Evolutionary conservation across 192 early-diverging fungal species (phyloP), one percentile per base, ranked within the genome.

Genomic region (Globomyces pollinis-pini): DNA sequence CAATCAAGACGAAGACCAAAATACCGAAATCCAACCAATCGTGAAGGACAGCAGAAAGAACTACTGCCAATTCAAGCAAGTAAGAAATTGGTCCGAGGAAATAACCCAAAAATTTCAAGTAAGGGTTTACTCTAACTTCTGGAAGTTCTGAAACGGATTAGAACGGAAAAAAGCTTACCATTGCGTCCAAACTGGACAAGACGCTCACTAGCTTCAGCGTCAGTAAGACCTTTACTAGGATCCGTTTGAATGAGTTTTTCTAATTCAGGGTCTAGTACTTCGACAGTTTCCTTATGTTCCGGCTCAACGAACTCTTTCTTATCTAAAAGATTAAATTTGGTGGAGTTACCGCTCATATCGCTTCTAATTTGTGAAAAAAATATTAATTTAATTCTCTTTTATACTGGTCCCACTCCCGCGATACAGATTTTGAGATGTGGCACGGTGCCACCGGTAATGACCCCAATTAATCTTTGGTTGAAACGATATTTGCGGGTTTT

Each of bases 11-110:
- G 49, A 89, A 62, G 24, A 90, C 62, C 42, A 95, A 85, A 72
- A 89, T 91, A 42, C 85, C 85, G 59, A 90, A 87, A 62, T 92
- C 91, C 50, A 79, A 74, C 89, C 90, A 93, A 65, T 93, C 86
- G 1, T 83, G 82, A 39, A 90, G 62, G 5, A 70, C 84, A 62
- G 86, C 91, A 49, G 88, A 82, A 12, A 94, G 81, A 50, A 93
- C 72, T 13, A 84, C 81, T 38, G 91, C 91, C 31, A 87, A 80
- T 70, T 94, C 91, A 76, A 94, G 61, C 29, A 77, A 58, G 59
- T 49, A 61, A 3, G 66, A 54, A 44, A 79, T 77, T 29, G 77
- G 59, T 30, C 69, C 67, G 7, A 44, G 56, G 38, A 78, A 77
- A 65, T 72, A 95, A 35, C 82, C 79, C 44, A 93, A 75, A 75